Evolutionary conservation across 2,329 filamentous ascomycete species (phyloP), one percentile per base, ranked within the genome.

Genomic region (Trichoderma aggressivum): DNA sequence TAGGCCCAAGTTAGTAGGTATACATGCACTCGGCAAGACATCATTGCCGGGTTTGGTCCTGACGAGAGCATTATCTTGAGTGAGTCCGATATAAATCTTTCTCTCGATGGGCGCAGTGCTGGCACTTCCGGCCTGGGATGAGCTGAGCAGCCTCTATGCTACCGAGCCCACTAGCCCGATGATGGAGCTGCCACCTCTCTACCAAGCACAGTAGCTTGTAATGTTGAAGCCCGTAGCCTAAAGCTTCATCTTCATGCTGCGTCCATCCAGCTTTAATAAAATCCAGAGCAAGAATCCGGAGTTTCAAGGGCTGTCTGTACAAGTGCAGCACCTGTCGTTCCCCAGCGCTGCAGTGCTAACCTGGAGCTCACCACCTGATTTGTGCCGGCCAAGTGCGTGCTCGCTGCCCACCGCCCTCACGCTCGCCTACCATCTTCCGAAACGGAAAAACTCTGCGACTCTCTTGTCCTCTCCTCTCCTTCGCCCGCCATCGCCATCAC

Each of bases 381-480:
- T 21, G 55, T 32, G 24, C 21, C n/a, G n/a, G 21, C n/a, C 10
- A 30, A 24, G 53, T 26, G 34, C 24, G n/a, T n/a, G n/a, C n/a
- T n/a, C n/a, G n/a, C 55, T 8, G 32, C 64, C 36, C 36, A 68
- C 64, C 21, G n/a, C 32, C n/a, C 28, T 18, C 36, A 16, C 26
- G 11, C 53, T 68, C 64, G 64, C 64, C 55, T 68, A 68, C 32
- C 24, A 50, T 58, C 26, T 59, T 68, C 64, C 64, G 55, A 68
- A 68, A 50, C 64, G 64, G 64, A 59, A 68, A 68, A 68, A 14
- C 64, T 26, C 64, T 34, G 64, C 55, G 64, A 68, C 16, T 24
- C 26, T 60, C 39, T 59, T 50, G 55, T 47, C 26, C 55, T 50
- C 55, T 58, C 63, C 16, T 30, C 32, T 26, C 24, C 53, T 47